phyloP scores from a whole-genome alignment of 139 green algal species.

The Chlorella sp. region DNA sequence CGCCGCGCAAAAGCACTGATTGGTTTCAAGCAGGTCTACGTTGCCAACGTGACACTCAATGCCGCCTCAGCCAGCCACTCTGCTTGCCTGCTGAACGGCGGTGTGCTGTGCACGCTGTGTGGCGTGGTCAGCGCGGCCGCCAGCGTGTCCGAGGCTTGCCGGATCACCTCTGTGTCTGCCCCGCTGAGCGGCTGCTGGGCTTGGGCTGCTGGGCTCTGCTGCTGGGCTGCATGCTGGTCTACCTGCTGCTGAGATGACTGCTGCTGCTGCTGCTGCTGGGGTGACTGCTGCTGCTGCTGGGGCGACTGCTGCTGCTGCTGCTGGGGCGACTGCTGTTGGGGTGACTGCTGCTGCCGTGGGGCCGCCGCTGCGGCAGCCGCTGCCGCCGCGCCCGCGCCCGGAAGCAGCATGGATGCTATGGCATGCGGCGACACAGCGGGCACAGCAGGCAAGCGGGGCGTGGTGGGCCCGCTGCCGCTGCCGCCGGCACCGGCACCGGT shows the following conservation, averaged over 20 bases:
- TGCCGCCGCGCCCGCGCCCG: neutral
- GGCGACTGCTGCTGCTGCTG: neutral
- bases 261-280: neutral
- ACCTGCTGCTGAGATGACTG: neutral
- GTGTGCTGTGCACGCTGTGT: conserved; percentile 13
- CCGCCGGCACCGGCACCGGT: neutral
- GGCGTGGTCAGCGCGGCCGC: neutral
- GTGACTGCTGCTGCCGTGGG: neutral
- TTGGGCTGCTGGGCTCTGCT: no score
- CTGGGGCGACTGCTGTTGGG: neutral
- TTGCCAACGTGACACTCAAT: no score
- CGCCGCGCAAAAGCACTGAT: no score
- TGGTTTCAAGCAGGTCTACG: no score
- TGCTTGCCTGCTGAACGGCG: neutral
- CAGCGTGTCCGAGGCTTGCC: conserved; percentile 12
- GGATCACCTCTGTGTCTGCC: conserved; percentile 9
- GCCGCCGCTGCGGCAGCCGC: neutral
- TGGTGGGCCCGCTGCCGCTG: neutral
- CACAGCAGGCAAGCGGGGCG: neutral
- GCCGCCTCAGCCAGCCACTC: no score
- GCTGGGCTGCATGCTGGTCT: conserved; percentile 7
- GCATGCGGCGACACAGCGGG: neutral
- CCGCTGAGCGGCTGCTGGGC: conserved; percentile 7
- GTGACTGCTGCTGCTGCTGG: conserved; percentile 12
- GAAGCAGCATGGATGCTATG: conserved; percentile 24